A percentile compares a stretch with the other conserved stretches of the same genome.
phyloP scores from a whole-genome alignment of 228 moss, liverwort and hornwort genomes.

The Sphagnum magellanicum region DNA sequence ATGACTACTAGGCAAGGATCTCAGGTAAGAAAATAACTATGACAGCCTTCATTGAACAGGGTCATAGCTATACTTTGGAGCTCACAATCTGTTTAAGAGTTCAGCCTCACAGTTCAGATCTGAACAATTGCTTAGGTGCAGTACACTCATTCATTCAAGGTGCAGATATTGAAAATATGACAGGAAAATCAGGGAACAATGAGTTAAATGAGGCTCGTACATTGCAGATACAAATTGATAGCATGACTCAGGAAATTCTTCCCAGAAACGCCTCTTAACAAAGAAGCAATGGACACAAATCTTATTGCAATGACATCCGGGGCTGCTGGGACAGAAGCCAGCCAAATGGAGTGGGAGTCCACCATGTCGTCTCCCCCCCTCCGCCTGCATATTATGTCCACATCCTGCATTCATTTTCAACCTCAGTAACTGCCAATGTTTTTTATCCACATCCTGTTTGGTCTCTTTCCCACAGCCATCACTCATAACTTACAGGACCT shows the following conservation, averaged over 20 bases:
- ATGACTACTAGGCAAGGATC: too few relatives aligned
- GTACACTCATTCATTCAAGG: neutral
- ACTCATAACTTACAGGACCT: too few relatives aligned
- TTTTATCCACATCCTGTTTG: too few relatives aligned
- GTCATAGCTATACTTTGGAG: too few relatives aligned
- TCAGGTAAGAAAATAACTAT: too few relatives aligned
- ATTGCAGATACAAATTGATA: constrained; percentile 80
- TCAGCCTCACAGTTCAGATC: too few relatives aligned
- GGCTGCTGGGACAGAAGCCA: constrained; percentile 54
- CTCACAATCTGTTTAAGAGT: too few relatives aligned
- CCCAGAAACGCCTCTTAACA: constrained; percentile 76
- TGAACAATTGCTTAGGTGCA: neutral
- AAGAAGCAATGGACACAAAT: constrained; percentile 70
- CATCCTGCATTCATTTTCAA: constrained; percentile 39
- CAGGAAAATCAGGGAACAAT: constrained; percentile 1
- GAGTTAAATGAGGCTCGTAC: constrained; percentile 27
- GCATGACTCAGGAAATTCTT: constrained; percentile 76
- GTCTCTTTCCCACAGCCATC: too few relatives aligned
- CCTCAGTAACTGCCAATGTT: neutral
- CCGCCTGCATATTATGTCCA: constrained; percentile 71
- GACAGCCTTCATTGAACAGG: too few relatives aligned
- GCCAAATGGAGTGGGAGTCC: constrained; percentile 64
- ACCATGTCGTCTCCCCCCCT: constrained; percentile 76
- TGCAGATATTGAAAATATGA: neutral
- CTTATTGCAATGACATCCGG: constrained; percentile 87